Evolutionary conservation across 73 alveolate species (phyloP).

Genomic region (Breviolum minutum): DNA sequence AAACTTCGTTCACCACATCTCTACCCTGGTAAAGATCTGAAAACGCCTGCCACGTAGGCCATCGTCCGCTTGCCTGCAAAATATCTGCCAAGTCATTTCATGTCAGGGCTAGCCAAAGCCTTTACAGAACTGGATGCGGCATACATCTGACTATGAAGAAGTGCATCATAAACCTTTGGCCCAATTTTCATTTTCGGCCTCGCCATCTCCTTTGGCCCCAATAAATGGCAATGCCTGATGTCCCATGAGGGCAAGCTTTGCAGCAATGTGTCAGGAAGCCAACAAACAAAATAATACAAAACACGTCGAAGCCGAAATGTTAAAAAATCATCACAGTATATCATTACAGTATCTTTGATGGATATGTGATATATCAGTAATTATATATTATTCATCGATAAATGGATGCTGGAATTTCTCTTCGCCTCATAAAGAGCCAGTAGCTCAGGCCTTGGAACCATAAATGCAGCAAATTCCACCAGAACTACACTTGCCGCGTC

Average conservation of each 20-base stretch:
- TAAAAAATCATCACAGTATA: not conserved
- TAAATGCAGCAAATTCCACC: not conserved
- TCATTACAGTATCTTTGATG: too few relatives aligned
- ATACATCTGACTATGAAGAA: too few relatives aligned
- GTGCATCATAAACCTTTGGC: not conserved
- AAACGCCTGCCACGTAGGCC: constrained; percentile 54
- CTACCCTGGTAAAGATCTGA: not conserved
- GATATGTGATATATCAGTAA: too few relatives aligned
- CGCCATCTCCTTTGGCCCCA: constrained; percentile 43
- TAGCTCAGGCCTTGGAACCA: constrained; percentile 19
- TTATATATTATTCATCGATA: too few relatives aligned
- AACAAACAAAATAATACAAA: not conserved
- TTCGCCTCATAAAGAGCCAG: constrained; percentile 34
- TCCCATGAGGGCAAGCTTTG: too few relatives aligned
- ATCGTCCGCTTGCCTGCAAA: constrained; percentile 34
- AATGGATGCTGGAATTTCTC: too few relatives aligned
- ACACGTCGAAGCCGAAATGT: too few relatives aligned
- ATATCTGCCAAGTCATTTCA: not conserved
- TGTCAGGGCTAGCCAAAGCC: not conserved
- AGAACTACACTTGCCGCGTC: not conserved
- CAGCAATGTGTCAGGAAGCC: too few relatives aligned
- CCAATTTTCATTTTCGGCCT: not conserved
- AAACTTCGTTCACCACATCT: not conserved
- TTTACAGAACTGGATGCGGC: too few relatives aligned
- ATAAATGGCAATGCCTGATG: constrained; percentile 40